Evolutionary conservation across 352 stramenopile species (phyloP), one percentile per base, ranked within the genome.

Genomic region (Phytopythium litorale): DNA sequence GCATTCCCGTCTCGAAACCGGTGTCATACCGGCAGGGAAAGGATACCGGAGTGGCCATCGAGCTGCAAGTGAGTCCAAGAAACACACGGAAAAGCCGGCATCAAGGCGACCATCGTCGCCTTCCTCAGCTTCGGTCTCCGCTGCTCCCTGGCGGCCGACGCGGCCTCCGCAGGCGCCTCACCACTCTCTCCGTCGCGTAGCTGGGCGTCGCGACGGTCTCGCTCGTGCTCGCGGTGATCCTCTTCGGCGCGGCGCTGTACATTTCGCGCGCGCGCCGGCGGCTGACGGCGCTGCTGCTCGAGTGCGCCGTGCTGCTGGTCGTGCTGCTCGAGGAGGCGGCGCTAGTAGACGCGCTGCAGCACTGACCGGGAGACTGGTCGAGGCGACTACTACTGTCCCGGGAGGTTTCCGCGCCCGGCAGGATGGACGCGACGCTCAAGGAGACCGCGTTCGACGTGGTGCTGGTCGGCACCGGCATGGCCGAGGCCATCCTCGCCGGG

Each of bases 401-500:
- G n/a, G n/a, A n/a, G n/a, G n/a, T n/a, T 32, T 32, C 28, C 6
- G 32, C n/a, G 2, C 43, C 15, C 13, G 0, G 5, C 18, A 28
- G 7, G 33, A 58, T 58, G 81, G 81, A 91, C 48, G 57, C 71
- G 32, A 79, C 55, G 56, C 63, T 91, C 15, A 75, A 85, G 48
- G 79, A 79, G 51, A 79, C 66, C 45, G 73, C 88, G 62, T 94
- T 88, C 60, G 87, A 94, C 49, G 75, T 79, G 28, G 65, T 94
- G 32, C 67, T 96, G 43, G 70, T 96, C 18, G 87, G 87, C 58
- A 96, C 87, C 13, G 87, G 87, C 37, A 89, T 96, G 66, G 75
- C 81, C 28, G 84, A 96, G 58, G 81, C 78, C 49, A 91, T 94
- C 50, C 68, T 92, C 33, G 82, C 83, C 25, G 82, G 78, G 81